Evolutionary conservation across 352 stramenopile species (phyloP).

Genomic region (Nothophytophthora sp.): DNA sequence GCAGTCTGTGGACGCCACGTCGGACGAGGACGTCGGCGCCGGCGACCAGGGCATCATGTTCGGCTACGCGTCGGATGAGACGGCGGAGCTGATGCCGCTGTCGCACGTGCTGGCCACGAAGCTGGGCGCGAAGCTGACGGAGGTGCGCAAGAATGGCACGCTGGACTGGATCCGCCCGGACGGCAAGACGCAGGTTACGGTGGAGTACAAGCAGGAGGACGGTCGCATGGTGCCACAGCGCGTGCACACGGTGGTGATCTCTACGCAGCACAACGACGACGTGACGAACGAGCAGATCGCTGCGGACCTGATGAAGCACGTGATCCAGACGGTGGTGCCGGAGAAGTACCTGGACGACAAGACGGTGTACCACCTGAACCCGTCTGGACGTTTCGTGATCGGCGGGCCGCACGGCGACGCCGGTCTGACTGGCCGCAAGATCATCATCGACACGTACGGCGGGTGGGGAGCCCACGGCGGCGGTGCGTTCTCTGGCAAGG

Average conservation of each 20-base stretch:
- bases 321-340: conserved; percentile 98
- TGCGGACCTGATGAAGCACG: conserved; percentile 98
- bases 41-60: conserved; percentile 97
- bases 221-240: conserved; percentile 95
- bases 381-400: conserved; percentile 99
- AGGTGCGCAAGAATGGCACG: conserved; percentile 99
- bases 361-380: conserved; percentile 99
- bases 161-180: conserved; percentile 99
- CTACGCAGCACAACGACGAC: conserved; percentile 98
- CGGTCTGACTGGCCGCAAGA: conserved; percentile 98
- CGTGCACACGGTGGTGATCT: conserved; percentile 99
- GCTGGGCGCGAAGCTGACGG: conserved; percentile 96
- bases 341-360: conserved; percentile 99
- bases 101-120: conserved; percentile 98
- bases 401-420: conserved; percentile 98
- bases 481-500: conserved; percentile 99
- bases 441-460: conserved; percentile 99
- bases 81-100: conserved; percentile 97
- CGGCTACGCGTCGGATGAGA: conserved; percentile 98
- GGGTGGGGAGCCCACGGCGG: conserved; percentile 99
- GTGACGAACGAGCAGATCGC: conserved; percentile 99
- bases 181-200: conserved; percentile 99
- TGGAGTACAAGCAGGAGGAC: conserved; percentile 97
- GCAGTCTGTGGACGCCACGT: conserved; percentile 97
- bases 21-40: conserved; percentile 97